Evolutionary conservation across 768 basidiomycete genomes (phyloP).

Genomic region (Crucibulum laeve): DNA sequence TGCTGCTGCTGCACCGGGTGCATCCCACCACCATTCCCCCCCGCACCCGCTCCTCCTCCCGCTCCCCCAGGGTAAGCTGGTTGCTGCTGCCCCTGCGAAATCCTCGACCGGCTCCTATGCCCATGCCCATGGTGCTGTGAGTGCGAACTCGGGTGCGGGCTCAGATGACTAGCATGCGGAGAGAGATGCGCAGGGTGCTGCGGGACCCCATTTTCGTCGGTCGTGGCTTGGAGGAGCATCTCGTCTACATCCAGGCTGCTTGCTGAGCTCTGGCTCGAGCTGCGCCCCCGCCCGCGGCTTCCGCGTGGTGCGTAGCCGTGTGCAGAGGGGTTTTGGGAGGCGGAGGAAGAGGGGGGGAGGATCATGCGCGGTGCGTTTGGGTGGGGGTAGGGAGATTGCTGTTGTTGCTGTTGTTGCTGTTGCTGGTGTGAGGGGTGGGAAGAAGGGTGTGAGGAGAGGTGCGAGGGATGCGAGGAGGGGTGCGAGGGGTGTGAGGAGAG

Average conservation of each 20-base stretch:
- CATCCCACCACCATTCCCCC: too few relatives aligned
- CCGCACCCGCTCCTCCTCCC: too few relatives aligned
- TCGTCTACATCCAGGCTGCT: slow-evolving; percentile 39
- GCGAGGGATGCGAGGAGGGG: neutral
- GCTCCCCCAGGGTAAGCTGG: neutral
- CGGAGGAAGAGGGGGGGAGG: slow-evolving; percentile 7
- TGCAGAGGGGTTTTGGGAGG: slow-evolving; percentile 5
- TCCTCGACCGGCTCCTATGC: neutral
- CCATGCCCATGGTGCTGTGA: too few relatives aligned
- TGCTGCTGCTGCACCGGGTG: too few relatives aligned
- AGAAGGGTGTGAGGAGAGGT: neutral
- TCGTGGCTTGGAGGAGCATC: slow-evolving; percentile 36
- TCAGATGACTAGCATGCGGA: too few relatives aligned
- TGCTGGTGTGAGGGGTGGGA: neutral
- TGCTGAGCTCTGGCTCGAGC: slow-evolving; percentile 28
- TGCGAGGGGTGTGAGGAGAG: neutral
- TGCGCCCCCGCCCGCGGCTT: slow-evolving; percentile 19
- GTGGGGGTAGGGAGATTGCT: slow-evolving; percentile 1
- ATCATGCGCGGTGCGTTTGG: slow-evolving; percentile 6
- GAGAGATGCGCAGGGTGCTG: neutral
- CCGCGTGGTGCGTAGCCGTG: slow-evolving; percentile 8
- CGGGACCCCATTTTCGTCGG: slow-evolving; percentile 16
- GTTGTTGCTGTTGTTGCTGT: slow-evolving; percentile 6
- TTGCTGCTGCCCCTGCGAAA: neutral
- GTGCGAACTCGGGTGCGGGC: too few relatives aligned